These are phyloP conservation scores for Vicia sativa DNA, from an alignment of 306 rosid genomes.

Conservation along the genomic window DNA sequence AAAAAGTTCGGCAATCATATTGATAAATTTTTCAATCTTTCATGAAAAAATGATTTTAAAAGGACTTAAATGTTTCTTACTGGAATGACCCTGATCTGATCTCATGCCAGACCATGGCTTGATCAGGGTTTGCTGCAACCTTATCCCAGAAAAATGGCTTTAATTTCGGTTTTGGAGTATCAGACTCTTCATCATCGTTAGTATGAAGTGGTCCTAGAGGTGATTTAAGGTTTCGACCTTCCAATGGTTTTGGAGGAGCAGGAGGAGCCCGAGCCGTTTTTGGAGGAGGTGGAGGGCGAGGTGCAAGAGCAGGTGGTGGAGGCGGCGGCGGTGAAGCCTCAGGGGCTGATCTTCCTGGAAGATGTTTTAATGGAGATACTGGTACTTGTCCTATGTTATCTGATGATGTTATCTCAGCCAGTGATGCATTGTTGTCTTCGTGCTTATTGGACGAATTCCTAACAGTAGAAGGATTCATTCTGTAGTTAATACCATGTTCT, in stretches of 20 bases:
- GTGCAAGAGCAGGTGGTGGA: conserved; percentile 40
- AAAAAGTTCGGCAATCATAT: conserved; percentile 9
- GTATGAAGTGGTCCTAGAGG: conserved; percentile 40
- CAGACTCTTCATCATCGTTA: conserved; percentile 46
- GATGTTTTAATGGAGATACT: conserved; percentile 45
- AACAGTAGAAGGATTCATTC: conserved; percentile 38
- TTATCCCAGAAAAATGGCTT: conserved; percentile 98
- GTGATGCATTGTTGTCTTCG: conserved; percentile 38
- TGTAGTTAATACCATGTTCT: conserved; percentile 38
- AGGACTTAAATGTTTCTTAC: conserved; percentile 55
- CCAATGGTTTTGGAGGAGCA: conserved; percentile 57
- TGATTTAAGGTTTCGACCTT: conserved; percentile 45
- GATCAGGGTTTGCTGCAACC: conserved; percentile 72
- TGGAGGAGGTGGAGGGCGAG: conserved; percentile 51
- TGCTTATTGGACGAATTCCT: conserved; percentile 34
- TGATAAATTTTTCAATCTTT: conserved; percentile 1
- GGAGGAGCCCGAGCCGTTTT: conserved; percentile 52
- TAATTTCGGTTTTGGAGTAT: conserved; percentile 65
- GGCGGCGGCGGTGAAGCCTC: conserved; percentile 44
- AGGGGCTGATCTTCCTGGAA: conserved; percentile 56
- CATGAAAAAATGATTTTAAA: conserved; percentile 25
- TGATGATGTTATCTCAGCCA: conserved; percentile 42
- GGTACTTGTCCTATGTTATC: conserved; percentile 39
- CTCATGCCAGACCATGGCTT: conserved; percentile 92
- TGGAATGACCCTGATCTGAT: conserved; percentile 87